Conservation (phyloP, 345 rosid genomes). For the Syzygium oleosum region DNA sequence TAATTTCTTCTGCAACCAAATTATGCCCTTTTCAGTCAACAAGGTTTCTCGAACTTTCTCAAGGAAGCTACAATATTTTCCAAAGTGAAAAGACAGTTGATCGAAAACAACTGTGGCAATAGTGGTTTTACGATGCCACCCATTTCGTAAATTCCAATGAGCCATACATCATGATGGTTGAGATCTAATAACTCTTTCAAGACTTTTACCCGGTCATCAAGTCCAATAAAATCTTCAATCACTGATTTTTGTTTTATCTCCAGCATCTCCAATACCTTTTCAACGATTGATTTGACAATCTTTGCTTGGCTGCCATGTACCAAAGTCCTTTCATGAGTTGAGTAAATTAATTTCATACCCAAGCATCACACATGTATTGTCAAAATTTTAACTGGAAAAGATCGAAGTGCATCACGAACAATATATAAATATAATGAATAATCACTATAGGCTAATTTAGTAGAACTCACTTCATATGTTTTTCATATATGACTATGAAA, state of each 20-base stretch:
- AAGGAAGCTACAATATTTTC: not conserved
- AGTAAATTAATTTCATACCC: not conserved
- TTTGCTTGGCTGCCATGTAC: not conserved
- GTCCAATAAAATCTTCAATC: not conserved
- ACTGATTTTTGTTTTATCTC: not conserved
- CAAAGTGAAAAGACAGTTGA: not conserved
- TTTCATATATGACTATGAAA: not conserved
- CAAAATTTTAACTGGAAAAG: not conserved
- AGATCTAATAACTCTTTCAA: not conserved
- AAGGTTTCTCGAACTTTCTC: not conserved
- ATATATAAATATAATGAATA: not conserved
- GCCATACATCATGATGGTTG: not conserved
- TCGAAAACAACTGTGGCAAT: not conserved
- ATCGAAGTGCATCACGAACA: not conserved
- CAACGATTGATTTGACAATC: not conserved
- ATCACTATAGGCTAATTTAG: not conserved
- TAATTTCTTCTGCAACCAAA: not conserved
- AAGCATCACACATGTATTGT: not conserved
- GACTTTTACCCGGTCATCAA: not conserved
- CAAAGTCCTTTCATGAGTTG: not conserved
- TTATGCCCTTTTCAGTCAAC: accelerated
- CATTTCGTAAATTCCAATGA: not conserved
- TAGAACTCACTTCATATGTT: not conserved
- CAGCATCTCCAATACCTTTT: not conserved
- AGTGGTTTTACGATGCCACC: not conserved